A percentile compares a stretch with the other conserved stretches of the same genome.
Evolutionary conservation across 2,329 filamentous ascomycete species (phyloP).

Genomic region (Colletotrichum liaoningense): DNA sequence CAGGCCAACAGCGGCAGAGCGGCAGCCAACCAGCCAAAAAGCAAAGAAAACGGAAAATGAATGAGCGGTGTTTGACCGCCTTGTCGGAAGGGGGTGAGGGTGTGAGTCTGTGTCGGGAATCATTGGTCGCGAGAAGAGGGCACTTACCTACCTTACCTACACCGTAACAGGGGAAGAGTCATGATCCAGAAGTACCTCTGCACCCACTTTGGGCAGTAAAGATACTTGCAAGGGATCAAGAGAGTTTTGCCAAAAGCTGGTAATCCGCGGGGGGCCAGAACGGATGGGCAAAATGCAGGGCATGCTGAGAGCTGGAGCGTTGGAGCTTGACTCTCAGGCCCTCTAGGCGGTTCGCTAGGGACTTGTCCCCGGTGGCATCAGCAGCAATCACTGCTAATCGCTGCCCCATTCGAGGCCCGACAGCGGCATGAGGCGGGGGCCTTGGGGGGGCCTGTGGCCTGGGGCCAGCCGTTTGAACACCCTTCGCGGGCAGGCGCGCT

Average conservation of each 20-base stretch:
- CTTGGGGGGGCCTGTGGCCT: not conserved
- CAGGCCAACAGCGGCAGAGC: slow-evolving; percentile 7
- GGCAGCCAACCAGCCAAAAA: slow-evolving; percentile 1
- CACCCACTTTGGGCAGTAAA: not conserved
- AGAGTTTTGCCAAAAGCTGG: slow-evolving; percentile 1
- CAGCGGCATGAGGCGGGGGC: not conserved
- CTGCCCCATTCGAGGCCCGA: not conserved
- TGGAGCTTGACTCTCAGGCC: not conserved
- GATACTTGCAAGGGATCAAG: not conserved
- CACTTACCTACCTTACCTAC: too few species aligned
- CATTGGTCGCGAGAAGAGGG: slow-evolving; percentile 20
- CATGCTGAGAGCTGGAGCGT: too few species aligned
- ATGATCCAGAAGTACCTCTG: not conserved
- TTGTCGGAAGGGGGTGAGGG: slow-evolving; percentile 13
- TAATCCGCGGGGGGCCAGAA: not conserved
- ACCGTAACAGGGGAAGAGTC: not conserved
- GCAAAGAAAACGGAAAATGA: slow-evolving; percentile 28
- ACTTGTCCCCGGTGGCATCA: not conserved
- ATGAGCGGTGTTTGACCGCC: slow-evolving; percentile 37
- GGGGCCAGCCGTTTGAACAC: not conserved
- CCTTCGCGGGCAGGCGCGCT: not conserved
- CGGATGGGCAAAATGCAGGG: too few species aligned
- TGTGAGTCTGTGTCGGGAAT: slow-evolving; percentile 25
- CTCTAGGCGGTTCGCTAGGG: slow-evolving; percentile 5
- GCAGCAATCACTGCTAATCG: not conserved